Evolutionary conservation across 2,329 filamentous ascomycete genomes (phyloP), one percentile per base, ranked within the genome.

Genomic region (Pochonia chlamydosporia): DNA sequence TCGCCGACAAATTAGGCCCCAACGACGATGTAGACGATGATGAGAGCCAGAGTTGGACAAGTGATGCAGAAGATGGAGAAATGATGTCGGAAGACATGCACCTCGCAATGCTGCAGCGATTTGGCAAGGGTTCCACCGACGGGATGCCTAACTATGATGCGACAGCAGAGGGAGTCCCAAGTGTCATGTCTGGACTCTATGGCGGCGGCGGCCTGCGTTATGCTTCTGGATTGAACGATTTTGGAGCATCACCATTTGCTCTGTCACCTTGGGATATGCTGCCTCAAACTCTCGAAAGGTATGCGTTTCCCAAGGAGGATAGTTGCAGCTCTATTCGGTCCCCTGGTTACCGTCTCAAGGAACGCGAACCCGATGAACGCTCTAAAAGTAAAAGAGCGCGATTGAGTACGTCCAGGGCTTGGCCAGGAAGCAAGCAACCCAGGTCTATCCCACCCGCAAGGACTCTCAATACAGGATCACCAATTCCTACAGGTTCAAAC

Each of bases 311-410:
- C 20, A 52, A 56, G 18, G 53, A 65, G 50, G 57, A 54, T 24
- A 56, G 59, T 2, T 33, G 58, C 23, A 57, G 46, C n/a, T 68
- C 66, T 3, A 65, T 67, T 28, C 67, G 66, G 64, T 59, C 62
- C 11, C 54, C 59, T 1, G 43, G 46, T 30, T 51, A 53, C 25
- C 51, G 51, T 2, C 58, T 54, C 20, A 50, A 40, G 20, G 54
- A 58, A 25, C 44, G 55, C 16, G 54, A 57, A 11, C 37, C 48
- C 13, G 37, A 44, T 23, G 18, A 30, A 13, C 30, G 21, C 18
- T 7, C 37, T 9, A 30, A n/a, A n/a, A n/a, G 33, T 21, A 6
- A 14, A 14, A 25, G 48, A 16, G 35, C 25, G 48, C 43, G 16
- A 47, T 41, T 23, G 30, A 10, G 30, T 13, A 31, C 46, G 20